Conservation (phyloP, 306 rosid genomes). For the Neltuma alba region DNA sequence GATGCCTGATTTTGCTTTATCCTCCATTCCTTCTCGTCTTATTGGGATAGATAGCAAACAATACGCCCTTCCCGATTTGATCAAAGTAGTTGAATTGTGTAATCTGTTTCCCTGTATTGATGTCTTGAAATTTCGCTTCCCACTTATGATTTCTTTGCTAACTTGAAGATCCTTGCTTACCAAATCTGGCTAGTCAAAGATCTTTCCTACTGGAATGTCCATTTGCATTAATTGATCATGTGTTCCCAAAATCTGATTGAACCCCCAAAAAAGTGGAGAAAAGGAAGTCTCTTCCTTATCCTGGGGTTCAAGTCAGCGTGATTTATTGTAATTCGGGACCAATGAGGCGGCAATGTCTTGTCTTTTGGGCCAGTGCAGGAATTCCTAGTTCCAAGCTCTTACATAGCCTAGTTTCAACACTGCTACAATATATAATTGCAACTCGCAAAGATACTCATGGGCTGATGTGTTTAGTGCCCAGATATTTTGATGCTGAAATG, state of each 20-base stretch:
- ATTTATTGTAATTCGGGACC: neutral
- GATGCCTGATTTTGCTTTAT: neutral
- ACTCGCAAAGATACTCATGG: neutral
- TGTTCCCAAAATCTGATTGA: neutral
- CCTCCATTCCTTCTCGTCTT: neutral
- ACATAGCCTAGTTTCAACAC: neutral
- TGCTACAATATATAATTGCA: neutral
- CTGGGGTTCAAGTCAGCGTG: neutral
- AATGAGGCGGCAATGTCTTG: neutral
- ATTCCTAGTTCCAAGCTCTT: neutral
- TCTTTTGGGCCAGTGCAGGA: neutral
- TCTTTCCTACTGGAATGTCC: neutral
- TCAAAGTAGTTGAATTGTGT: neutral
- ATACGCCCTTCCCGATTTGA: neutral
- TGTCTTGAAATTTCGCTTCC: neutral
- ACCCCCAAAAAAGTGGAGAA: neutral
- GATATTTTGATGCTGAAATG: slow-evolving; percentile 8
- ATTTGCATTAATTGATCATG: neutral
- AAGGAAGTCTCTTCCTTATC: neutral
- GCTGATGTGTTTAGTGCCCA: neutral
- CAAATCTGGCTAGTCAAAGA: neutral
- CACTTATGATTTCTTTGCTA: neutral
- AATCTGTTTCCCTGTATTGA: neutral
- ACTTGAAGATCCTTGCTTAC: slow-evolving; percentile 1
- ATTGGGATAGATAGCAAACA: neutral